Evolutionary conservation across 2,329 filamentous ascomycete species (phyloP).

Genomic region (Cladorrhinum sp.): DNA sequence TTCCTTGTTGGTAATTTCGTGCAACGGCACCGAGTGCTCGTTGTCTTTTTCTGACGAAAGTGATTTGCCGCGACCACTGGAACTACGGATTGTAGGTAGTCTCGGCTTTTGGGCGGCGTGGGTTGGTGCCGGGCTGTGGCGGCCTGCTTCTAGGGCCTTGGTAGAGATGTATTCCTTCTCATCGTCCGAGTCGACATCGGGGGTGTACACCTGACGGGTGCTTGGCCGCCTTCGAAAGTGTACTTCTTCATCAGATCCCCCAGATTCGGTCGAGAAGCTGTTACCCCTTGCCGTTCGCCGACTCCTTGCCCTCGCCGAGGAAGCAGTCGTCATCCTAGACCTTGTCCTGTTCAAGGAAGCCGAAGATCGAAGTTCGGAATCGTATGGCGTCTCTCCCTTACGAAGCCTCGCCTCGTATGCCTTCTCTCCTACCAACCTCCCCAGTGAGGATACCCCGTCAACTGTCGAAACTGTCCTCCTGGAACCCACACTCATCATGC

Average conservation of each 20-base stretch:
- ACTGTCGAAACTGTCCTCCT: constrained; percentile 40
- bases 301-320: constrained; percentile 28
- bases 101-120: constrained; percentile 43
- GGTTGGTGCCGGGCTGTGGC: constrained; percentile 29
- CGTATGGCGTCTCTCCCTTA: constrained; percentile 39
- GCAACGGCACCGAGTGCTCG: constrained; percentile 3
- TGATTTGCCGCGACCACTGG: constrained; percentile 28
- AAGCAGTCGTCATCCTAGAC: constrained; percentile 25
- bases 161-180: constrained; percentile 30
- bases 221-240: constrained; percentile 17
- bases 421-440: constrained; percentile 44
- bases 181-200: constrained; percentile 32
- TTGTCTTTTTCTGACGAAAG: background rate
- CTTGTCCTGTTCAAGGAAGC: constrained; percentile 24
- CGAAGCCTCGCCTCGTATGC: constrained; percentile 46
- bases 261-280: constrained; percentile 30
- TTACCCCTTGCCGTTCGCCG: constrained; percentile 27
- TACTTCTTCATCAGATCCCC: constrained; percentile 24
- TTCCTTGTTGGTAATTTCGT: constrained; percentile 13
- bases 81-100: constrained; percentile 47
- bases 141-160: constrained; percentile 24
- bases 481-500: constrained; percentile 52
- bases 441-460: constrained; percentile 39
- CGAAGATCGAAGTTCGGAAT: constrained; percentile 22
- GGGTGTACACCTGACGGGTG: constrained; percentile 19